phyloP scores from a whole-genome alignment of 441 rosid species.

The Dalechampia spathulata region DNA sequence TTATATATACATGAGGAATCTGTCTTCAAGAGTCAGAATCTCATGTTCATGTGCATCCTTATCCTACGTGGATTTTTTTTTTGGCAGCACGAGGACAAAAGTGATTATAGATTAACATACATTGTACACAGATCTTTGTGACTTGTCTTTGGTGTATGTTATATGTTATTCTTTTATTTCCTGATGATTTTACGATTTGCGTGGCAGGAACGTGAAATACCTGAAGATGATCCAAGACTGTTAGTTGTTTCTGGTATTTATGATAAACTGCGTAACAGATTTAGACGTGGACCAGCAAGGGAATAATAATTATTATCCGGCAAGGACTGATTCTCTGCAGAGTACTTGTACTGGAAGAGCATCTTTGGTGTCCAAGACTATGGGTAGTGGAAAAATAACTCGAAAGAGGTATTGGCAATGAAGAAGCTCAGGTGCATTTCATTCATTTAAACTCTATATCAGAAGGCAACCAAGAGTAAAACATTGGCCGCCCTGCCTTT shows the following conservation, averaged over 20 bases:
- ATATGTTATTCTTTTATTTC: neutral
- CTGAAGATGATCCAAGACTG: conserved; percentile 74
- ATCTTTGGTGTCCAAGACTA: neutral
- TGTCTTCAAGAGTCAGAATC: too few species aligned
- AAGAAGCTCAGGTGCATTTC: too few species aligned
- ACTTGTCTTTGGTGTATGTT: neutral
- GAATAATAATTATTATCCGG: neutral
- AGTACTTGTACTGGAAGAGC: neutral
- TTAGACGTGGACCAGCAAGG: conserved; percentile 9
- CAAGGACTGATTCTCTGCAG: too few species aligned
- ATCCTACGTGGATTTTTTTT: too few species aligned
- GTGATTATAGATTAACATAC: too few species aligned
- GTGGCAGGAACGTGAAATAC: conserved; percentile 69
- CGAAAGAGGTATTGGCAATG: too few species aligned
- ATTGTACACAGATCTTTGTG: too few species aligned
- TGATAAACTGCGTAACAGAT: conserved; percentile 31
- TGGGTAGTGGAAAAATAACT: too few species aligned
- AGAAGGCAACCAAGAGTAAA: neutral
- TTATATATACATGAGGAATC: too few species aligned
- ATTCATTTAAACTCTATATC: too few species aligned
- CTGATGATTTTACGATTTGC: neutral
- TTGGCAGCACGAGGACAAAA: too few species aligned
- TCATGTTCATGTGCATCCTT: too few species aligned
- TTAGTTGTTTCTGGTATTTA: conserved; percentile 41
- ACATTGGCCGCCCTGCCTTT: neutral